Evolutionary conservation across 306 rosid species (phyloP), one percentile per base, ranked within the genome.

Genomic region (Lotus japonicus): DNA sequence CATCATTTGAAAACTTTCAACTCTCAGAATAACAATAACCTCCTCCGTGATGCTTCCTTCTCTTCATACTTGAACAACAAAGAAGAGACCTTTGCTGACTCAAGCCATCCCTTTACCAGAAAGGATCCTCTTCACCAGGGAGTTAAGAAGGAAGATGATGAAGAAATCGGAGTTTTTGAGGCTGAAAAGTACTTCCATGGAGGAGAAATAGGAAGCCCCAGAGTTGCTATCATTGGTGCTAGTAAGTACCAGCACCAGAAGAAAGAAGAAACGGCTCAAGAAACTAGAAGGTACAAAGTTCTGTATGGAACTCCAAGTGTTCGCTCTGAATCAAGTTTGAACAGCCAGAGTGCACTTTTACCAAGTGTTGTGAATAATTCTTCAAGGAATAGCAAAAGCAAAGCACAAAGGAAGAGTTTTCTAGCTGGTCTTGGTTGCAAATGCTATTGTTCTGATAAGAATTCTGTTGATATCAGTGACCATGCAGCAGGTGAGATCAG

Each of bases 151-250:
- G 96, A 84, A 64, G 86, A 88, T 6, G 86, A 84, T 42, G 95
- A 74, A 61, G 97, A 95, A 71, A 95, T 95, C 42, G 99, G 87
- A 57, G 92, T 95, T 0, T 95, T 95, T 66, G 80, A 80, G 13
- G 99, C 99, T 26, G 91, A 87, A 54, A 95, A 95, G 66, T 95
- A 95, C 87, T 95, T 95, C 95, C 88, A 87, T 68, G 99, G 92
- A 66, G 84, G 39, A 23, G 73, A 79, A 31, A 80, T 83, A 15
- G 75, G 74, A 10, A 67, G 69, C 35, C 78, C 84, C 46, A 78
- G 51, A 48, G 71, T 76, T 62, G 13, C 73, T 15, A 64, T 73
- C 78, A 65, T 64, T 28, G 58, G 64, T 5, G 65, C 89, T 7
- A 73, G 45, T 12, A 87, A 71, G 44, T 7, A 43, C 5, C 79